Evolutionary conservation across 495 filamentous ascomycete genomes (phyloP).

Genomic region (Podospora sp.): DNA sequence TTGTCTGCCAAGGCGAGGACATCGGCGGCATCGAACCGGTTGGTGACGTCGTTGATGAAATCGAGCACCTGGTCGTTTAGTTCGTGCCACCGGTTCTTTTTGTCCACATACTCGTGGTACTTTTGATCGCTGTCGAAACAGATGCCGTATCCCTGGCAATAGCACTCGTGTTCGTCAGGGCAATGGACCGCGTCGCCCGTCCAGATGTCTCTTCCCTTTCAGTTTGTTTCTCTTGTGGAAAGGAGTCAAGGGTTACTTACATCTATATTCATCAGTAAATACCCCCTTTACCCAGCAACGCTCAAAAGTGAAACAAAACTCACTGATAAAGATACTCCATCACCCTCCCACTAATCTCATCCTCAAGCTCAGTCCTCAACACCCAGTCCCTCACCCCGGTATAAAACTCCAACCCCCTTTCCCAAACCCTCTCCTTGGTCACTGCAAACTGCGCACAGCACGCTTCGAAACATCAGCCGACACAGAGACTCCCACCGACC

Average conservation of each 20-base stretch:
- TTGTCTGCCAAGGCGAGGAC: conserved; percentile 5
- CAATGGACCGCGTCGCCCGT: conserved; percentile 58
- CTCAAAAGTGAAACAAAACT: neutral
- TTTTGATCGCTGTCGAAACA: conserved; percentile 64
- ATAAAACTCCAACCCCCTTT: conserved; percentile 55
- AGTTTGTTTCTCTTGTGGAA: neutral
- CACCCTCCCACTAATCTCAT: conserved; percentile 59
- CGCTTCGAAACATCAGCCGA: conserved; percentile 28
- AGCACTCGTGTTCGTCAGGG: conserved; percentile 67
- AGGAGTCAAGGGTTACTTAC: neutral
- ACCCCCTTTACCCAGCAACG: neutral
- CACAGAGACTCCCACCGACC: too few species aligned
- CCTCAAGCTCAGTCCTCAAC: conserved; percentile 55
- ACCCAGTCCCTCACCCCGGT: conserved; percentile 60
- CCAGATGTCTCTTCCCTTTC: conserved; percentile 49
- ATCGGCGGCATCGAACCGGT: conserved; percentile 10
- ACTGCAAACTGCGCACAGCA: conserved; percentile 75
- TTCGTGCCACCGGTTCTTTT: conserved; percentile 40
- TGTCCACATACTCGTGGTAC: conserved; percentile 52
- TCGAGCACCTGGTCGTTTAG: conserved; percentile 17
- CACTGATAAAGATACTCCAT: conserved; percentile 70
- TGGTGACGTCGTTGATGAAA: conserved; percentile 11
- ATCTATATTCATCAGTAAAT: too few species aligned
- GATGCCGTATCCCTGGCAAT: conserved; percentile 76
- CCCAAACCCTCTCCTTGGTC: conserved; percentile 50